Evolutionary conservation across 2,329 filamentous ascomycete species (phyloP).

Genomic region (Penicillium hesseltinei): DNA sequence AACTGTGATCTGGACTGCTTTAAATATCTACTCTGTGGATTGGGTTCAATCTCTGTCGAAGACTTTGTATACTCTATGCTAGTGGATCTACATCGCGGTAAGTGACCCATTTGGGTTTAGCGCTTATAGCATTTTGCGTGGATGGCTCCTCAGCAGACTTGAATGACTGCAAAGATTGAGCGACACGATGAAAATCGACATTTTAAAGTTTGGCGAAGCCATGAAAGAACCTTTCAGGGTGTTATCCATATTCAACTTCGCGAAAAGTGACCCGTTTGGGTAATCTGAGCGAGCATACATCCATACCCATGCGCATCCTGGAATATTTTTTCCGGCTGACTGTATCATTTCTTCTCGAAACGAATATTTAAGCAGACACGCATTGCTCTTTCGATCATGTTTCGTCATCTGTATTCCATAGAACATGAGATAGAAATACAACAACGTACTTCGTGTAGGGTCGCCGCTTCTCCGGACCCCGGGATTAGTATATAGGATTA

Average conservation of each 20-base stretch:
- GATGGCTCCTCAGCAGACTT: not conserved
- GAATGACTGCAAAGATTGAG: not conserved
- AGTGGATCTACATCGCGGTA: not conserved
- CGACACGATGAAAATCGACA: not conserved
- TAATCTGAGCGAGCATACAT: not conserved
- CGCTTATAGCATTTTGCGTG: not conserved
- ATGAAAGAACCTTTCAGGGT: no score
- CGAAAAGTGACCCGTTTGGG: constrained; percentile 17
- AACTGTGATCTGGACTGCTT: not conserved
- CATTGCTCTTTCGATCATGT: not conserved
- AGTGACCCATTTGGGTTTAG: not conserved
- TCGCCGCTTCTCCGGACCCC: constrained; percentile 15
- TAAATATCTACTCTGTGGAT: not conserved
- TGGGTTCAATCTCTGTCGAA: not conserved
- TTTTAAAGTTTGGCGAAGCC: not conserved
- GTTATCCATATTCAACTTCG: constrained; percentile 13
- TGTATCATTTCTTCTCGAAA: not conserved
- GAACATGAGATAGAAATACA: not conserved
- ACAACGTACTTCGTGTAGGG: not conserved
- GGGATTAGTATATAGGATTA: constrained; percentile 21
- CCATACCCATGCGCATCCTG: no score
- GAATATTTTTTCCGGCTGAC: not conserved
- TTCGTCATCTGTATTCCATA: not conserved
- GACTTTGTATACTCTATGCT: not conserved
- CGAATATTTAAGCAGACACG: not conserved